Base-by-base conservation (phyloP, 371 early-diverging fungal genomes). In the Saksenaea oblongispora region DNA sequence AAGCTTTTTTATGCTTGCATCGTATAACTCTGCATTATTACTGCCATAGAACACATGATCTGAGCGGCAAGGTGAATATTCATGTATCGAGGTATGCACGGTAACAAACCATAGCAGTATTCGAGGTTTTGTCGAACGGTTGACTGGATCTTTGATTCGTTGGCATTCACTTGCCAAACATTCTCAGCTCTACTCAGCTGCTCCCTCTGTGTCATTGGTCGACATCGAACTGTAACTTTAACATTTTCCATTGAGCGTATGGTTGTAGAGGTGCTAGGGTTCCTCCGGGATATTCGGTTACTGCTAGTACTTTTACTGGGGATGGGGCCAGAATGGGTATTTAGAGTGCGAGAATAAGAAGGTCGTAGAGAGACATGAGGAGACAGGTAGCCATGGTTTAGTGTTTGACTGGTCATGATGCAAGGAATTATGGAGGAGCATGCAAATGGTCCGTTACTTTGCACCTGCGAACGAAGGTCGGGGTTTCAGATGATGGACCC, bases 171-270 rank as follows among this genome's bases (percentile, higher is more conserved):
- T 31, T 54, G 54, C 61, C 61, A 61, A 13, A 36, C 54, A 22
- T 58, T 58, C 13, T 58, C 58, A 7, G 36, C 18, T 34, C 36
- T 58, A 10, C 22, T 47, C 51, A 47, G 22, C 22, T n/a, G n/a
- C 53, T 75, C 75, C 17, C 65, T 64, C 36, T 69, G 56, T 2
- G 71, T 63, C 37, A 66, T 44, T 27, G 80, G 80, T 37, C 80
- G 62, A 63, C 80, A 76, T 8, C 80, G 71, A 0, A 80, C 77
- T 59, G 69, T 68, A 34, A 80, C 80, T 31, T 80, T 69, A 3
- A 80, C 72, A 39, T 75, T 76, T 62, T 80, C 80, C 9, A 22
- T 22, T 4, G 51, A 10, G 22, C 22, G 17, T 22, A 10, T 17
- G 17, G 51, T 22, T 47, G 51, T 47, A 2, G 31, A 31, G 51